Evolutionary conservation across 768 basidiomycete species (phyloP).

Genomic region (Strobilomyces echinocephalus): DNA sequence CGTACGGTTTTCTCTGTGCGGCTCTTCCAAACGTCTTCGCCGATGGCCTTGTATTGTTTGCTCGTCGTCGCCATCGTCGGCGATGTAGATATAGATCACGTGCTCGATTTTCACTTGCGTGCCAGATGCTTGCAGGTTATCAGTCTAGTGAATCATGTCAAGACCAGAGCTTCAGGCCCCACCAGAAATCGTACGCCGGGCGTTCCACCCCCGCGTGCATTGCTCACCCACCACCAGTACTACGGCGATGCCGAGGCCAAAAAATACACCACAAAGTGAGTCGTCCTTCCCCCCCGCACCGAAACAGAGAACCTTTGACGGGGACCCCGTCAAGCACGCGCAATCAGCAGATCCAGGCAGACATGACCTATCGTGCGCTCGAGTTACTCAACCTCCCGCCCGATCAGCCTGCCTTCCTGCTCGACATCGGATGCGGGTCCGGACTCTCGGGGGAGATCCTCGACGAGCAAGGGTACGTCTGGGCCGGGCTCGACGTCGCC

Average conservation of each 20-base stretch:
- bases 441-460: slow-evolving; percentile 95
- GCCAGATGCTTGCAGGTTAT: too few relatives aligned
- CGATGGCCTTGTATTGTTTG: slow-evolving; percentile 83
- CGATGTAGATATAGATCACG: slow-evolving; percentile 23
- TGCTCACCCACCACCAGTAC: slow-evolving; percentile 50
- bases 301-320: neutral
- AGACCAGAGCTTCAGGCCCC: slow-evolving; percentile 85
- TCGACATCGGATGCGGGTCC: slow-evolving; percentile 98
- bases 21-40: slow-evolving; percentile 95
- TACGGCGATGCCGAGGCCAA: slow-evolving; percentile 94
- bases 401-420: slow-evolving; percentile 75
- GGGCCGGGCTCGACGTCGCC: slow-evolving; percentile 92
- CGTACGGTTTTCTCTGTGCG: slow-evolving; percentile 93
- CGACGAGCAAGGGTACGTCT: slow-evolving; percentile 88
- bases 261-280: slow-evolving; percentile 95
- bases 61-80: slow-evolving; percentile 61
- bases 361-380: slow-evolving; percentile 95
- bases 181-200: slow-evolving; percentile 71
- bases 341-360: slow-evolving; percentile 92
- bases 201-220: neutral
- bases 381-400: slow-evolving; percentile 83
- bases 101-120: slow-evolving; percentile 3
- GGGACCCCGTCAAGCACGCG: slow-evolving; percentile 59
- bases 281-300: slow-evolving; percentile 3
- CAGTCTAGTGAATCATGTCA: slow-evolving; percentile 49